phyloP scores from a whole-genome alignment of 2,329 filamentous ascomycete species.

The Coniochaeta hoffmannii region DNA sequence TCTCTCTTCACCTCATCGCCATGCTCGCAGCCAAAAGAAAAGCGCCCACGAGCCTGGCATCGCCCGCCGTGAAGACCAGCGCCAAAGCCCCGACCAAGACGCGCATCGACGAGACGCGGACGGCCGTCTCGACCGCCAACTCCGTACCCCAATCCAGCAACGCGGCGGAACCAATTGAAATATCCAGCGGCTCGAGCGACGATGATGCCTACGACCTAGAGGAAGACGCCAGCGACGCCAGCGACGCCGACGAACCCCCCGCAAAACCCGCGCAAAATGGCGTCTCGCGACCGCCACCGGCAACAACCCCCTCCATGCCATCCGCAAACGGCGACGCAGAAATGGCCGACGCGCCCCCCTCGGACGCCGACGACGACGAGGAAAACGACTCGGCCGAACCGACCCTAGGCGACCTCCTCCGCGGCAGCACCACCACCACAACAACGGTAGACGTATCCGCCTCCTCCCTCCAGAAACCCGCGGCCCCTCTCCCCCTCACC shows the following conservation, averaged over 20 bases:
- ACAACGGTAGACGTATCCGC: constrained; percentile 69
- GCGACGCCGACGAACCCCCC: constrained; percentile 3
- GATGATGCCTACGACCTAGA: constrained; percentile 36
- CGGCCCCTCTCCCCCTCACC: constrained; percentile 28
- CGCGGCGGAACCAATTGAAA: constrained; percentile 40
- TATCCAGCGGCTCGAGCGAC: constrained; percentile 48
- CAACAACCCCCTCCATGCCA: constrained; percentile 11
- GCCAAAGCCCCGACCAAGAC: constrained; percentile 42
- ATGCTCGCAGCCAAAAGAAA: constrained; percentile 60
- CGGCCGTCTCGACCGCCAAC: constrained; percentile 40
- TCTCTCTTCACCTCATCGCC: neutral
- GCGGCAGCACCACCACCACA: constrained; percentile 63
- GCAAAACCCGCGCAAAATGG: constrained; percentile 5
- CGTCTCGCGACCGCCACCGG: constrained; percentile 18
- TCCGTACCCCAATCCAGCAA: constrained; percentile 16
- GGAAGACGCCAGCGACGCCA: constrained; percentile 24
- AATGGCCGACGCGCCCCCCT: constrained; percentile 13
- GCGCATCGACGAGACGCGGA: constrained; percentile 50
- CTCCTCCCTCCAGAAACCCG: constrained; percentile 38
- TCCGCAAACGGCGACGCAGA: constrained; percentile 17
- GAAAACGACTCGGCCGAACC: constrained; percentile 43
- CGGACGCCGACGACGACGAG: constrained; percentile 33
- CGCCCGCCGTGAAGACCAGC: constrained; percentile 45
- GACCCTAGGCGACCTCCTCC: constrained; percentile 82
- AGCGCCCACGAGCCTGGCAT: constrained; percentile 47